Conservation (phyloP, 1,139 yeast genomes). For the Pneumocystis wakefieldiae region DNA sequence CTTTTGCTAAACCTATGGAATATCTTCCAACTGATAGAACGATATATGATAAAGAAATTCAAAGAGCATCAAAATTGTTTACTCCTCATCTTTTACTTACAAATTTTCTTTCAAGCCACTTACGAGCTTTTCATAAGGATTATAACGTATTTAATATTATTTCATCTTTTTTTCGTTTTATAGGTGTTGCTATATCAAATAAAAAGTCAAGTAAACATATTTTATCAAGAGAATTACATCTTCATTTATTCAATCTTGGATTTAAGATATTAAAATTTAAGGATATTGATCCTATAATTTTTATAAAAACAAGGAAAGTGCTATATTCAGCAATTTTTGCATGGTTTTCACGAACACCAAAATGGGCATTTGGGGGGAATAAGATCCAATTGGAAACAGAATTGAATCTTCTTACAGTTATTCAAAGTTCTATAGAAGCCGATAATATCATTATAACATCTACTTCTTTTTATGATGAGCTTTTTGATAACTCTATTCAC, state of each 20-base stretch:
- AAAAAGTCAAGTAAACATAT: slow-evolving; percentile 51
- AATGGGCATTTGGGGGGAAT: slow-evolving; percentile 79
- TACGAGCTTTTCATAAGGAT: slow-evolving; percentile 40
- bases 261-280: slow-evolving; percentile 28
- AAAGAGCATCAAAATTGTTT: slow-evolving; percentile 37
- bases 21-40: slow-evolving; percentile 71
- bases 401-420: slow-evolving; percentile 39
- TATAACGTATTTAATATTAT: not conserved
- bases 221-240: slow-evolving; percentile 56
- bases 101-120: slow-evolving; percentile 58
- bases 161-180: slow-evolving; percentile 4
- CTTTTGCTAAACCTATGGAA: slow-evolving; percentile 68
- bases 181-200: slow-evolving; percentile 1
- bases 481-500: not conserved
- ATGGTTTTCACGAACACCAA: slow-evolving; percentile 56
- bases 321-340: slow-evolving; percentile 41
- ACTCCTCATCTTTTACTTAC: slow-evolving; percentile 63
- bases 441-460: slow-evolving; percentile 18
- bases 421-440: slow-evolving; percentile 27
- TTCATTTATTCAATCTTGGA: slow-evolving; percentile 58
- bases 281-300: not conserved
- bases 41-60: slow-evolving; percentile 25
- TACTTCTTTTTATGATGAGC: not conserved
- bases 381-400: slow-evolving; percentile 58
- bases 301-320: not conserved